Conservation (phyloP, 164 flowering plant genomes). For the Vitis amurensis region DNA sequence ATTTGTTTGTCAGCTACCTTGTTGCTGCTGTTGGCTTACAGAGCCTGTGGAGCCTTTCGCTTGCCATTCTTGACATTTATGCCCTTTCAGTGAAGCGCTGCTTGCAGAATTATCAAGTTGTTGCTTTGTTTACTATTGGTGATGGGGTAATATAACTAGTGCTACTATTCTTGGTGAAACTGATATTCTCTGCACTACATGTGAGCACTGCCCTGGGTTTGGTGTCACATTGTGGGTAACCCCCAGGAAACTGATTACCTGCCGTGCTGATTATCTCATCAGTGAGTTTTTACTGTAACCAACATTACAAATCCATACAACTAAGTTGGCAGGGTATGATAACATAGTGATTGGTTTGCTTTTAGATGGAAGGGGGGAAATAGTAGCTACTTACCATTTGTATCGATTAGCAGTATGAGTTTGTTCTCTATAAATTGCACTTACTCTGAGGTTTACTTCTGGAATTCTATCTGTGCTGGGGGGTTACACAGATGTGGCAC, state of each 20-base stretch:
- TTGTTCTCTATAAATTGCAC: too few species aligned
- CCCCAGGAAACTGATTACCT: neutral
- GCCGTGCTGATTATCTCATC: neutral
- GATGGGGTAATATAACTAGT: conserved; percentile 59
- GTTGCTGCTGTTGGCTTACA: conserved; percentile 66
- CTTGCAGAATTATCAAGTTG: conserved; percentile 36
- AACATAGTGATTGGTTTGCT: too few species aligned
- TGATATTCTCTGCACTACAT: too few species aligned
- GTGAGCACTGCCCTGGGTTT: too few species aligned
- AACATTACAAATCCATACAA: neutral
- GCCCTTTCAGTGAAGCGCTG: conserved; percentile 47
- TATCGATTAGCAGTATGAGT: too few species aligned
- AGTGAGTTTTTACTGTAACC: neutral
- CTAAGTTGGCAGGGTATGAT: too few species aligned
- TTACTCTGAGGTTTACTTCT: too few species aligned
- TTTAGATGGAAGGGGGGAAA: too few species aligned
- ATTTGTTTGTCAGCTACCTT: conserved; percentile 46
- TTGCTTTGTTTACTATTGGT: conserved; percentile 47
- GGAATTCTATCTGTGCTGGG: too few species aligned
- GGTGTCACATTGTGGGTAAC: too few species aligned
- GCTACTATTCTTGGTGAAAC: neutral
- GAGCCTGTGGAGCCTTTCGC: conserved; percentile 56
- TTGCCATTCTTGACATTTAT: too few species aligned
- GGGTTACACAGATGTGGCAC: neutral
- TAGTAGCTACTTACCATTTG: too few species aligned